These are phyloP conservation scores for Spergularia bocconei DNA, from an alignment of 148 eudicot species.

Conservation along the genomic window DNA sequence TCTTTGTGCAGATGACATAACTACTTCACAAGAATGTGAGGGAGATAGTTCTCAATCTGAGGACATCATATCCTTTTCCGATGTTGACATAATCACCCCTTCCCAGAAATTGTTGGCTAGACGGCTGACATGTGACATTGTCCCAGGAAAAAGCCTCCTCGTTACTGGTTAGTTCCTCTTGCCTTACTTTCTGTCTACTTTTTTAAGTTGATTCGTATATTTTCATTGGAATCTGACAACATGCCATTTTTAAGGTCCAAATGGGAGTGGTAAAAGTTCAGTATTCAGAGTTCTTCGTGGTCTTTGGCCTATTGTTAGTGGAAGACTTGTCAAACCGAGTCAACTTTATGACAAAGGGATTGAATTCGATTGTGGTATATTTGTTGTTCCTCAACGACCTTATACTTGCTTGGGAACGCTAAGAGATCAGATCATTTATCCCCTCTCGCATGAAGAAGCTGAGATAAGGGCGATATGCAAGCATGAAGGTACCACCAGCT, in stretches of 20 bases:
- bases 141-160: conserved; percentile 78
- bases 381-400: conserved; percentile 88
- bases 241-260: conserved; percentile 62
- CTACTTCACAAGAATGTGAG: conserved; percentile 32
- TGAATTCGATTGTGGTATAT: conserved; percentile 63
- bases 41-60: conserved; percentile 35
- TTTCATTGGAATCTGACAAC: conserved; percentile 18
- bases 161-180: conserved; percentile 71
- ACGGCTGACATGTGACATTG: conserved; percentile 67
- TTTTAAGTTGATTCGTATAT: neutral
- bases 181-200: neutral
- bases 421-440: conserved; percentile 94
- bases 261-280: conserved; percentile 98
- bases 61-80: conserved; percentile 58
- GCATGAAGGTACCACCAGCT: conserved; percentile 34
- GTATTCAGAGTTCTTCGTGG: conserved; percentile 91
- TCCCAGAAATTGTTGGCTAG: conserved; percentile 73
- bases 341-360: conserved; percentile 48
- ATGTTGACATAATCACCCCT: conserved; percentile 90
- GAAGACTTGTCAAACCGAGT: conserved; percentile 60
- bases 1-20: conserved; percentile 41
- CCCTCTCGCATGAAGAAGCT: conserved; percentile 78
- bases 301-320: conserved; percentile 85
- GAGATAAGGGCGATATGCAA: conserved; percentile 43
- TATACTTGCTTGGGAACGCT: conserved; percentile 94